Evolutionary conservation across 768 basidiomycete species (phyloP), one percentile per base, ranked within the genome.

Genomic region (Tulasnella sp.): DNA sequence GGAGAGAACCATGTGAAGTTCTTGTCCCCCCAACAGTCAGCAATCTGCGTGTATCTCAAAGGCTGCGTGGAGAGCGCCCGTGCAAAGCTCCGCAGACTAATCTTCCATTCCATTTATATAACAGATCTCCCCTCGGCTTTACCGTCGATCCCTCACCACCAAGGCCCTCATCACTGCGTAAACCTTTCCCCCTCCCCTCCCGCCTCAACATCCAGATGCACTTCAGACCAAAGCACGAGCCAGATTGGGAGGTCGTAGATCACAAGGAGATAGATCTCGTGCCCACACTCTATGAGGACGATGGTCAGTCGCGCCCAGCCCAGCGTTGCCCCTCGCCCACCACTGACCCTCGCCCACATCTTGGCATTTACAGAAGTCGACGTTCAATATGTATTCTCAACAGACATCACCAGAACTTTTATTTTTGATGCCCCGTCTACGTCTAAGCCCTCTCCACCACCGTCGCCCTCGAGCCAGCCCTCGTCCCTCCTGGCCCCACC

Each of bases 161-260:
- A 23, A n/a, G n/a, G n/a, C 18, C 26, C 55, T 57, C 55, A 57
- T 57, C 61, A 29, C 61, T 32, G 29, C 61, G 15, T 67, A 32
- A 67, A 67, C 61, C 61, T 32, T 32, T n/a, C n/a, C n/a, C n/a
- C n/a, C 32, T 1, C 18, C 48, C 48, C 48, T 20, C 23, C 48
- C 48, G 2, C 48, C 48, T 6, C 11, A 13, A 48, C 46, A 1
- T 51, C 48, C n/a, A 26, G 13, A 67, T 67, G 61, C 61, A 67
- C 15, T 39, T 72, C 13, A 39, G 70, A n/a, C 70, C 70, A n/a
- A 72, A 72, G 37, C 74, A 37, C 46, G 74, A 75, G 46, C 23
- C 44, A n/a, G 44, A 48, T 11, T 75, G 74, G 74, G 74, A 75
- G 15, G 74, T 75, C 42, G 74, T 75, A 26, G 74, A 75, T 7